A percentile compares a stretch with the other conserved stretches of the same genome.
Evolutionary conservation across 2,329 filamentous ascomycete genomes (phyloP).

Genomic region (Elsinoe australis): DNA sequence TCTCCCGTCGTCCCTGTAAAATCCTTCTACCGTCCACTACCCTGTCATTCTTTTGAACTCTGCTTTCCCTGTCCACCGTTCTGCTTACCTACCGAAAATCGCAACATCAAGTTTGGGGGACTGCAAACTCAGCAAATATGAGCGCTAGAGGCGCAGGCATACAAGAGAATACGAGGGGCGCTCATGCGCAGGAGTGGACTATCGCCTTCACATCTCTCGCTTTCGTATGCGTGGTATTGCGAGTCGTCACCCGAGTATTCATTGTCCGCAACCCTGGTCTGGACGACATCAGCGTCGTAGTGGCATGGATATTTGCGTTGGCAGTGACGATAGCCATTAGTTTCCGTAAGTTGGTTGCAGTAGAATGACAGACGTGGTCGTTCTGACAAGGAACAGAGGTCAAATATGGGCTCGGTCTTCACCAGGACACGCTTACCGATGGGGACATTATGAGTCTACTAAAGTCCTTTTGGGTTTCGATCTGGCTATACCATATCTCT

Average conservation of each 20-base stretch:
- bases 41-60: constrained; percentile 3
- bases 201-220: constrained; percentile 7
- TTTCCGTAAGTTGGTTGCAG: constrained; percentile 9
- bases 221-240: constrained; percentile 1
- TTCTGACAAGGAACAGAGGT: constrained; percentile 4
- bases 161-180: constrained; percentile 6
- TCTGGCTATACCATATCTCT: constrained; percentile 27
- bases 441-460: background rate
- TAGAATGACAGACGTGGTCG: background rate
- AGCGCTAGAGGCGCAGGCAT: constrained; percentile 10
- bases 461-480: constrained; percentile 8
- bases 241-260: constrained; percentile 10
- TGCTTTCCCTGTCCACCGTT: background rate
- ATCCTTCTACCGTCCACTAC: constrained; percentile 7
- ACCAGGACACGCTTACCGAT: background rate
- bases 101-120: background rate
- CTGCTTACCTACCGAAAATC: background rate
- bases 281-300: constrained; percentile 3
- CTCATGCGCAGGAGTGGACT: background rate
- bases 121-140: background rate
- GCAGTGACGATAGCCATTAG: constrained; percentile 6
- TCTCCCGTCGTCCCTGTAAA: constrained; percentile 7
- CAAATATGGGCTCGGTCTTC: constrained; percentile 11
- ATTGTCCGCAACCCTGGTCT: constrained; percentile 14
- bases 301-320: constrained; percentile 8